phyloP scores from a whole-genome alignment of 2,329 filamentous ascomycete genomes.

The Fusarium paranaense region DNA sequence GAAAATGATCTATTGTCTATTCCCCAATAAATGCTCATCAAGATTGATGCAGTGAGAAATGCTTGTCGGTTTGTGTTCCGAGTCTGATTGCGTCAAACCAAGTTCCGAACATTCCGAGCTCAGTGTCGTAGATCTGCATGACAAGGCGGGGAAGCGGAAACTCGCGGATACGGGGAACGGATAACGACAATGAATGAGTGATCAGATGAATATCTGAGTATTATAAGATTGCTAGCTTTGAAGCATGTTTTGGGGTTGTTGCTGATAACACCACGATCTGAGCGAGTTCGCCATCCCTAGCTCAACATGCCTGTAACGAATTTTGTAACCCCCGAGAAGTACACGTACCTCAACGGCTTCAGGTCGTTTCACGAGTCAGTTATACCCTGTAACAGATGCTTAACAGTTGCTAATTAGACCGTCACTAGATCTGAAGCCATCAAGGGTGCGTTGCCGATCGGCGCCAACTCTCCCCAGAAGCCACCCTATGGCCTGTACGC shows the following conservation, averaged over 20 bases:
- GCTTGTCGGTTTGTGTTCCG: neutral
- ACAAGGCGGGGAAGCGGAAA: neutral
- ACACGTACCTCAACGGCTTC: constrained; percentile 83
- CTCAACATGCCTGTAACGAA: constrained; percentile 35
- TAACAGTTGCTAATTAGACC: neutral
- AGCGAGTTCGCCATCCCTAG: neutral
- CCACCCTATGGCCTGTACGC: constrained; percentile 82
- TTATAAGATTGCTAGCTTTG: neutral
- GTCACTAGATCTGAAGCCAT: constrained; percentile 76
- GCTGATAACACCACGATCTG: neutral
- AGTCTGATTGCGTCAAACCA: neutral
- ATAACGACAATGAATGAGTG: neutral
- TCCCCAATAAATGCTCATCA: neutral
- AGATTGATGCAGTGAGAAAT: neutral
- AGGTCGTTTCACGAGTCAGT: constrained; percentile 79
- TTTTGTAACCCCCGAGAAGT: constrained; percentile 59
- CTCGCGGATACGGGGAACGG: neutral
- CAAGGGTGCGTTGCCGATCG: constrained; percentile 77
- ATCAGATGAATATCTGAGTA: neutral
- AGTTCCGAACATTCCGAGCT: constrained; percentile 6
- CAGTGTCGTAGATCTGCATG: neutral
- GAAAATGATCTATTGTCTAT: neutral
- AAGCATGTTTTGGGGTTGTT: neutral
- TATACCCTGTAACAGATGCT: rapidly evolving
- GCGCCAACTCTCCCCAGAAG: constrained; percentile 84